These are phyloP conservation scores for Podosphaera xanthii DNA, from an alignment of 2,329 filamentous ascomycete species.

Conservation along the genomic window DNA sequence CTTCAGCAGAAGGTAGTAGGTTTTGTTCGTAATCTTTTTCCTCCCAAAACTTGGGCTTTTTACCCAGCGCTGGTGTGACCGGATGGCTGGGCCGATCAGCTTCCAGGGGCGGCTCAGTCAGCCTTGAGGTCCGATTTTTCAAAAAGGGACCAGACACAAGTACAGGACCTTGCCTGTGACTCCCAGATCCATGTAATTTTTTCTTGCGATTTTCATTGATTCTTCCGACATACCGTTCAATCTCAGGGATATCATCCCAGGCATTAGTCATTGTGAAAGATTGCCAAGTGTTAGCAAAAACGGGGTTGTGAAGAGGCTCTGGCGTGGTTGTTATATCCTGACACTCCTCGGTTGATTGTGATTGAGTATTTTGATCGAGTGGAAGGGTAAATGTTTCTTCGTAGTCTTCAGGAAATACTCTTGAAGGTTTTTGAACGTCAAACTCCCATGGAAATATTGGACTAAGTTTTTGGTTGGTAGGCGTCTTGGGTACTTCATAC, in stretches of 20 bases:
- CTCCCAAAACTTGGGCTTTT: constrained; percentile 45
- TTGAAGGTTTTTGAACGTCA: constrained; percentile 35
- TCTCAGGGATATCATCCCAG: constrained; percentile 81
- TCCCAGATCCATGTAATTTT: constrained; percentile 5
- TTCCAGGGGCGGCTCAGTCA: constrained; percentile 75
- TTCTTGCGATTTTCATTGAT: constrained; percentile 38
- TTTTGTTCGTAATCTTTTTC: constrained; percentile 24
- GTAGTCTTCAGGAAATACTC: constrained; percentile 40
- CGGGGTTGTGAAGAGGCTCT: constrained; percentile 13
- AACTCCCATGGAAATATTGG: constrained; percentile 84
- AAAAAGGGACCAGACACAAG: constrained; percentile 12
- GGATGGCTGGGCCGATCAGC: constrained; percentile 69
- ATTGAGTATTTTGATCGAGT: not conserved
- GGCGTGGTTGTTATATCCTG: not conserved
- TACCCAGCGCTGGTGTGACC: constrained; percentile 68
- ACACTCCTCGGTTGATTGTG: not conserved
- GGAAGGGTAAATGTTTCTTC: constrained; percentile 4
- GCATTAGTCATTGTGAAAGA: constrained; percentile 59
- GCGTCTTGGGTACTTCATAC: constrained; percentile 53
- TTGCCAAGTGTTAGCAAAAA: constrained; percentile 41
- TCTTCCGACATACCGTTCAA: constrained; percentile 64
- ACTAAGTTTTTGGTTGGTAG: constrained; percentile 33
- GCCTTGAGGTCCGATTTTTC: constrained; percentile 30
- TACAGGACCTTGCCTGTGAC: constrained; percentile 15
- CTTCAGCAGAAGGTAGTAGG: constrained; percentile 51